These are phyloP conservation scores for Pilaira anomala DNA, from an alignment of 192 early-diverging fungal genomes.

Conservation along the genomic window DNA sequence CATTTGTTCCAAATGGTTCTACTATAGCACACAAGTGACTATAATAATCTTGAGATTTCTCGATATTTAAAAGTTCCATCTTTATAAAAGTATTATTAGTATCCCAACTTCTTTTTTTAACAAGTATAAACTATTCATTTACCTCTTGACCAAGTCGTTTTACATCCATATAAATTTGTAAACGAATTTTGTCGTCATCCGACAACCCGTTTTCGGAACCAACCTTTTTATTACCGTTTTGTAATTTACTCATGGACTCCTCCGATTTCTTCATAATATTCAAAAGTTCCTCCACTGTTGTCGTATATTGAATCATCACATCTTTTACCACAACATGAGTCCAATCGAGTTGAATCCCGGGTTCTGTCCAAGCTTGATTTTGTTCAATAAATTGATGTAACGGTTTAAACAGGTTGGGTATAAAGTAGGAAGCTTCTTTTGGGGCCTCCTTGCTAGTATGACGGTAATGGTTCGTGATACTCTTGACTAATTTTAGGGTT, in stretches of 20 bases:
- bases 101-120: too few relatives aligned
- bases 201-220: conserved; percentile 32
- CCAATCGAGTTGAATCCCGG: conserved; percentile 26
- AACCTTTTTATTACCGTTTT: conserved; percentile 24
- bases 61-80: conserved; percentile 2
- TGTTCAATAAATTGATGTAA: conserved; percentile 28
- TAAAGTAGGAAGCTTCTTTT: conserved; percentile 48
- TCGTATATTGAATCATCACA: conserved; percentile 42
- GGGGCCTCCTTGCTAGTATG: conserved; percentile 45
- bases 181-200: conserved; percentile 54
- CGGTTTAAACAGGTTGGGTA: conserved; percentile 47
- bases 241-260: conserved; percentile 43
- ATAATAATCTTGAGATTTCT: not conserved
- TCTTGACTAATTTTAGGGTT: conserved; percentile 35
- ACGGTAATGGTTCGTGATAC: conserved; percentile 39
- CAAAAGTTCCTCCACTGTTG: conserved; percentile 33
- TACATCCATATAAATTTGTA: conserved; percentile 55
- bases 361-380: conserved; percentile 31
- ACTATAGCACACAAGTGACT: not conserved
- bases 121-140: too few relatives aligned
- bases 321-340: conserved; percentile 35
- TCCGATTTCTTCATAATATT: conserved; percentile 42
- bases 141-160: conserved; percentile 50
- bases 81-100: too few relatives aligned
- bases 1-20: conserved; percentile 10